Conservation (phyloP, 768 basidiomycete genomes). For the Macrocybe gigantea region DNA sequence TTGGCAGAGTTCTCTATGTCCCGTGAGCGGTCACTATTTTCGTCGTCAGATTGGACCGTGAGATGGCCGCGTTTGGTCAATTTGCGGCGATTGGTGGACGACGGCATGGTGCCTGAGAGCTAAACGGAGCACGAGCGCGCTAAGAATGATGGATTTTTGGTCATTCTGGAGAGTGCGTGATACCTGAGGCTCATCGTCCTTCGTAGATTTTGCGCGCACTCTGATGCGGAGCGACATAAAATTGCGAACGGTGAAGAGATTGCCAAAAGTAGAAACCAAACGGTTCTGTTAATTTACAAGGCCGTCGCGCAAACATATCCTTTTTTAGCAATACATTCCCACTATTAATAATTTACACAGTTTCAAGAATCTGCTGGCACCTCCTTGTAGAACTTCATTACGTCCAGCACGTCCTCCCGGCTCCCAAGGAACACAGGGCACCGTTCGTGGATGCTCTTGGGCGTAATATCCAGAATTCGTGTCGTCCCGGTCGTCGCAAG, state of each 20-base stretch:
- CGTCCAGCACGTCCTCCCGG: conserved; percentile 87
- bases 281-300: not conserved
- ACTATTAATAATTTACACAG: conserved; percentile 1
- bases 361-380: conserved; percentile 16
- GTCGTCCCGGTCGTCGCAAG: conserved; percentile 93
- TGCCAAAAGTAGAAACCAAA: too few species aligned
- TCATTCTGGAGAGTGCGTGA: not conserved
- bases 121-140: conserved; percentile 1
- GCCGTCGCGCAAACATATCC: not conserved
- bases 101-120: conserved; percentile 2
- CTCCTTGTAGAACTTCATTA: conserved; percentile 79
- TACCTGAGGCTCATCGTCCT: not conserved
- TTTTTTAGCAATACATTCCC: not conserved
- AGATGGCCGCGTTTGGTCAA: too few species aligned
- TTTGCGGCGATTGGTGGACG: too few species aligned
- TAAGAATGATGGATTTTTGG: not conserved
- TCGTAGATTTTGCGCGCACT: not conserved
- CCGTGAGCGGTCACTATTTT: too few species aligned
- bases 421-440: conserved; percentile 92
- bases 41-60: too few species aligned
- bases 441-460: conserved; percentile 85
- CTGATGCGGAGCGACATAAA: not conserved
- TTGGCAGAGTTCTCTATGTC: too few species aligned
- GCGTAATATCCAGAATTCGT: conserved; percentile 86
- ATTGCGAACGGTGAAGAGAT: not conserved